Conservation (phyloP, 768 basidiomycete genomes). For the Agrocybe praecox region DNA sequence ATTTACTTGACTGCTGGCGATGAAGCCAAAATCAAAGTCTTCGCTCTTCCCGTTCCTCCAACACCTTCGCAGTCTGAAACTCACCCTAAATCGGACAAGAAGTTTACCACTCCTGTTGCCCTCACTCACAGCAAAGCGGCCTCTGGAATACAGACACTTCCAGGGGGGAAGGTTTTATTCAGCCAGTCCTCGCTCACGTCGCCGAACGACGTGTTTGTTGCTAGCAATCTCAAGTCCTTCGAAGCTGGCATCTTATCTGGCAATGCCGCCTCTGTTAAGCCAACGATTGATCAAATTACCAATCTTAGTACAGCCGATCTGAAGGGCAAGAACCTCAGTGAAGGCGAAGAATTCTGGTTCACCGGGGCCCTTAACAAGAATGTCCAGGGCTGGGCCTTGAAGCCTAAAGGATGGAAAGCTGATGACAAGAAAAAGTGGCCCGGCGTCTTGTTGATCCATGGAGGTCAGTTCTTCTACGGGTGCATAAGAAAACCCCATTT, state of each 20-base stretch:
- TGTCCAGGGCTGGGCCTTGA: conserved; percentile 86
- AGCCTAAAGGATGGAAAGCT: conserved; percentile 75
- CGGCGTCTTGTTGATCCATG: conserved; percentile 79
- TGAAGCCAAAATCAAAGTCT: conserved; percentile 75
- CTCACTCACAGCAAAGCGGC: conserved; percentile 62
- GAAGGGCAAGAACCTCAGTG: conserved; percentile 55
- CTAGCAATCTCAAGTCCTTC: conserved; percentile 37
- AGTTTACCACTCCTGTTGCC: conserved; percentile 55
- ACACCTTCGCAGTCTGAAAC: conserved; percentile 59
- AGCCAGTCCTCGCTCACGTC: conserved; percentile 72
- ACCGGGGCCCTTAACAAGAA: conserved; percentile 73
- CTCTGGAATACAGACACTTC: conserved; percentile 63
- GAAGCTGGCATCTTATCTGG: conserved; percentile 41
- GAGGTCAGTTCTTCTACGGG: conserved; percentile 40
- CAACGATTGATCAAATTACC: conserved; percentile 61
- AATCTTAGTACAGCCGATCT: conserved; percentile 60
- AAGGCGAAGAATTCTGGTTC: conserved; percentile 89
- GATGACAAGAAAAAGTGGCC: conserved; percentile 78
- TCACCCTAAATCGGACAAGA: conserved; percentile 46
- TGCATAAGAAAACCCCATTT: background rate
- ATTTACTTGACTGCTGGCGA: conserved; percentile 82
- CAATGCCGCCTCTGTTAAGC: conserved; percentile 29
- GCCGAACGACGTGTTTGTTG: conserved; percentile 79
- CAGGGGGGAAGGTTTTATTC: conserved; percentile 66
- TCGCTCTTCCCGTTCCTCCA: conserved; percentile 64